phyloP scores from a whole-genome alignment of 352 stramenopile species.

The Phytophthora citrophthora region DNA sequence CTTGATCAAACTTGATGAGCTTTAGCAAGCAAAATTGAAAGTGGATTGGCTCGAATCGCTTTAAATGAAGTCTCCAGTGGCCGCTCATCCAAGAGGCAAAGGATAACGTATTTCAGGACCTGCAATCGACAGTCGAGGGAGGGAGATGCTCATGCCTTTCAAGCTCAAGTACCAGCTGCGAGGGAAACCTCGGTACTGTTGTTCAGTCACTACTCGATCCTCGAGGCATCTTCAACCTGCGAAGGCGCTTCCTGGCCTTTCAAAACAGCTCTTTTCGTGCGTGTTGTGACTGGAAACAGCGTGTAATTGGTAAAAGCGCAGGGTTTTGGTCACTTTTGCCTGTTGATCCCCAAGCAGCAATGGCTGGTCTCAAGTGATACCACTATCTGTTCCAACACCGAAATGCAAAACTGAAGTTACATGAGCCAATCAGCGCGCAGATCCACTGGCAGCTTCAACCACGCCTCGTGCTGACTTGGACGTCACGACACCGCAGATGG shows the following conservation, averaged over 20 bases:
- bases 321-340: too few relatives aligned
- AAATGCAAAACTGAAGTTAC: conserved; percentile 1
- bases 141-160: neutral
- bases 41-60: neutral
- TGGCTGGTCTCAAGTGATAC: too few relatives aligned
- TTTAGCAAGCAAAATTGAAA: conserved; percentile 15
- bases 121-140: neutral
- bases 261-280: too few relatives aligned
- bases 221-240: too few relatives aligned
- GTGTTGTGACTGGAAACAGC: too few relatives aligned
- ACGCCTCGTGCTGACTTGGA: neutral
- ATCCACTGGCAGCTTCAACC: neutral
- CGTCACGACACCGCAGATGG: too few relatives aligned
- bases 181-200: too few relatives aligned
- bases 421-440: neutral
- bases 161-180: neutral
- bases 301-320: too few relatives aligned
- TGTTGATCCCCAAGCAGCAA: too few relatives aligned
- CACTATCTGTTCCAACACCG: neutral
- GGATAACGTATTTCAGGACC: neutral
- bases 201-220: neutral
- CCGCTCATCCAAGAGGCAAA: neutral
- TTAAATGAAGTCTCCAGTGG: neutral
- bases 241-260: too few relatives aligned
- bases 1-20: conserved; percentile 24